Conservation (phyloP, 345 rosid genomes). For the Bruguiera gymnorhiza region DNA sequence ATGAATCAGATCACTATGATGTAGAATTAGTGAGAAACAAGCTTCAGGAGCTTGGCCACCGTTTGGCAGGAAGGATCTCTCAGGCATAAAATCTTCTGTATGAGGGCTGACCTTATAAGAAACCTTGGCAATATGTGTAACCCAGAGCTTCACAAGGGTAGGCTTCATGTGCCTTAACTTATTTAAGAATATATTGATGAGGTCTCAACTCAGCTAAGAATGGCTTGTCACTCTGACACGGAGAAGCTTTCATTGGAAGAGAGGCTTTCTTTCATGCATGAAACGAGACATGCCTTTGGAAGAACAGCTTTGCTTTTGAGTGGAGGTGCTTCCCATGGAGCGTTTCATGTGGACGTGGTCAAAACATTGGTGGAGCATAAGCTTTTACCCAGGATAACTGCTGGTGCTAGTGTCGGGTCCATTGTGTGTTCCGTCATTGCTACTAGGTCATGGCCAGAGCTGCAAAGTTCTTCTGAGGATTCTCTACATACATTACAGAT, state of each 20-base stretch:
- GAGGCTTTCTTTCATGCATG: conserved; percentile 92
- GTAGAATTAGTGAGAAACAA: conserved; percentile 82
- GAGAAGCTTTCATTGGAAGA: conserved; percentile 94
- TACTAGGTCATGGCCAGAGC: conserved; percentile 93
- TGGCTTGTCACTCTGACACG: conserved; percentile 80
- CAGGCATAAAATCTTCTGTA: conserved; percentile 83
- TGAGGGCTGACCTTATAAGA: conserved; percentile 96
- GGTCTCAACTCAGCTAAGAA: conserved; percentile 81
- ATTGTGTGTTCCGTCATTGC: conserved; percentile 78
- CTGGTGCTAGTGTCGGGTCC: conserved; percentile 99
- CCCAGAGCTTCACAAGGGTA: conserved; percentile 93
- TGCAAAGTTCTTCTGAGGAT: conserved; percentile 87
- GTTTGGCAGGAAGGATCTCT: conserved; percentile 81
- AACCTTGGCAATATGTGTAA: conserved; percentile 98
- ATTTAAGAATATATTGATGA: conserved; percentile 92
- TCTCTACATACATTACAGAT: conserved; percentile 71
- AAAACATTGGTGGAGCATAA: conserved; percentile 87
- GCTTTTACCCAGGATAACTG: conserved; percentile 81
- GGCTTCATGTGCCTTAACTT: conserved; percentile 88
- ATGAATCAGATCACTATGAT: conserved; percentile 72
- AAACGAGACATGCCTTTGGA: conserved; percentile 93
- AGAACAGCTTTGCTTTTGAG: conserved; percentile 92
- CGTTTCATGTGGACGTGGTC: conserved; percentile 86
- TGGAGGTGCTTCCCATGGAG: conserved; percentile 97
- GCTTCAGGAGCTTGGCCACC: conserved; percentile 74